These are phyloP conservation scores for Wickerhamomyces hampshirensis DNA, from an alignment of 805 yeast species.

Conservation along the genomic window DNA sequence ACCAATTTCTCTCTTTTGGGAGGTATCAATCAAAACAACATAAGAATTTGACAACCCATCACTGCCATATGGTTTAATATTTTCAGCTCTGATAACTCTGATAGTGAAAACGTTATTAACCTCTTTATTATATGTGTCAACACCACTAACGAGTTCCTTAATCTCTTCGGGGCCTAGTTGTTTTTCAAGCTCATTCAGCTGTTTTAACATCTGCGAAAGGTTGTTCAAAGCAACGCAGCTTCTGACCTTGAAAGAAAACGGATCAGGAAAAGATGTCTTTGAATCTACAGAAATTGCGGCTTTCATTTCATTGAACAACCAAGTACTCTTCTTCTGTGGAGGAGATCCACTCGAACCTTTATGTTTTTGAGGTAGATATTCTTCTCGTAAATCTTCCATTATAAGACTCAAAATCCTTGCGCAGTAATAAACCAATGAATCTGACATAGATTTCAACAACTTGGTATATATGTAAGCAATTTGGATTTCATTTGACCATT, in stretches of 20 bases:
- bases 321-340: constrained; percentile 28
- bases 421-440: constrained; percentile 51
- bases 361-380: constrained; percentile 15
- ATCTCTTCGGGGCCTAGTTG: constrained; percentile 54
- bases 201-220: constrained; percentile 45
- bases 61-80: constrained; percentile 42
- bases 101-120: constrained; percentile 58
- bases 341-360: constrained; percentile 3
- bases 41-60: constrained; percentile 51
- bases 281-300: constrained; percentile 39
- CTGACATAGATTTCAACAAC: constrained; percentile 59
- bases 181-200: constrained; percentile 49
- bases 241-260: constrained; percentile 52
- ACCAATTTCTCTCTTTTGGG: constrained; percentile 50
- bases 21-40: constrained; percentile 58
- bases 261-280: constrained; percentile 38
- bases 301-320: constrained; percentile 49
- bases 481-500: constrained; percentile 66
- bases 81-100: constrained; percentile 58
- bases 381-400: constrained; percentile 35
- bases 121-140: constrained; percentile 11
- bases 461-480: constrained; percentile 56
- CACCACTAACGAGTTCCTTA: constrained; percentile 25
- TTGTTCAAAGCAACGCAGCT: constrained; percentile 80
- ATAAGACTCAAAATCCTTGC: constrained; percentile 31